Base-by-base conservation (phyloP, 1,139 yeast species). In the Yamadazyma dushanensis region DNA sequence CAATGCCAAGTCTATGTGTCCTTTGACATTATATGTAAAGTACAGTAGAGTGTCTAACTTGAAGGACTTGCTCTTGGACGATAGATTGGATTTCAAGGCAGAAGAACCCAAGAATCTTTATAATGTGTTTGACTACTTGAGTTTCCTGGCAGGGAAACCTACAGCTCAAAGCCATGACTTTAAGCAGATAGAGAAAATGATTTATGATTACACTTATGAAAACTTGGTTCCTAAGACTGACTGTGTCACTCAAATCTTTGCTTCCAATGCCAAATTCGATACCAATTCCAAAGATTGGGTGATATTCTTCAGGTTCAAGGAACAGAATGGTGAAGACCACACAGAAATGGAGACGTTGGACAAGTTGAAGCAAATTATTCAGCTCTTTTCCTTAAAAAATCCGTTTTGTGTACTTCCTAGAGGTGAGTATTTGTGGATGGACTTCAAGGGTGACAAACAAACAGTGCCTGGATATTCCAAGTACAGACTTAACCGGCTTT, bases 21-120 rank as follows among this genome's bases (percentile, higher is more conserved):
- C 97, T 0, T 54, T 88, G 38, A 79, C 82, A 72, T 66, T 78
- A 5, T 83, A 77, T 50, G 78, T 85, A 32, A 83, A 84, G 51
- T 88, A 80, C 57, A 81, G 80, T 43, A 66, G 95, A 31, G 37
- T 73, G 1, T 81, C 77, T 2, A 84, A 85, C 41, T 64, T 88
- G 15, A 52, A 59, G 24, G 63, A 61, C 3, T 54, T 83, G 0
- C 41, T 82, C 3, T 37, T 51, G 3, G 83, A 79, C 47, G 45
- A 56, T 1, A 50, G 80, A 33, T 51, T 80, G 8, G 62, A 74
- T 11, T 59, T 81, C 16, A 44, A 59, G 16, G 61, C 57, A 36
- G 68, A 66, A 36, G 84, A 78, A 45, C 51, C 56, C 4, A 60
- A 51, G 27, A 60, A 61, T 26, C 65, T 58, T 48, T 77, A 77